Conservation (phyloP, 805 yeast genomes). For the Jamesozyma gamospora region DNA sequence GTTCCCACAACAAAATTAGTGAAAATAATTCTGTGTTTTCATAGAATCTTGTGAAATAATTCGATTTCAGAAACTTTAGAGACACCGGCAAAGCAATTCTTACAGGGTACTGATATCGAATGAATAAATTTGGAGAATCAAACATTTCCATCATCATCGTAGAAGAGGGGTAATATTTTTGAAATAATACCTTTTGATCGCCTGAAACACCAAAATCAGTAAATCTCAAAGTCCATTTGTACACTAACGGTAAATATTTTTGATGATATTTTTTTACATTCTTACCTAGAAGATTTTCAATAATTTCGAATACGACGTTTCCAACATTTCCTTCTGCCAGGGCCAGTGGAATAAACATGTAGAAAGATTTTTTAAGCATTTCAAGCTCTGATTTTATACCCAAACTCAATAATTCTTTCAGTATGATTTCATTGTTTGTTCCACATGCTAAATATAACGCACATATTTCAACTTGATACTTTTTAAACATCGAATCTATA, state of each 20-base stretch:
- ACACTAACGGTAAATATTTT: conserved; percentile 1
- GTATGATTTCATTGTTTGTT: conserved; percentile 3
- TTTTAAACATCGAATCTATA: conserved; percentile 7
- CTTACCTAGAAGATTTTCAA: conserved; percentile 7
- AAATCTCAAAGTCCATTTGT: conserved; percentile 10
- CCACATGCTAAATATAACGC: conserved; percentile 15
- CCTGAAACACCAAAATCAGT: conserved; percentile 12
- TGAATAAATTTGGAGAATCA: not conserved
- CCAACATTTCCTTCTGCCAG: conserved; percentile 8
- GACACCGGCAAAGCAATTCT: conserved; percentile 9
- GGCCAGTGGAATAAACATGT: conserved; percentile 14
- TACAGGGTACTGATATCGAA: conserved; percentile 13
- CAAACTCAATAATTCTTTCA: conserved; percentile 4
- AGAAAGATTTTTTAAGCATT: conserved; percentile 9
- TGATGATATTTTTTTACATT: conserved; percentile 2
- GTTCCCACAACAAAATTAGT: conserved; percentile 11
- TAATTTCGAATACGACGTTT: conserved; percentile 7
- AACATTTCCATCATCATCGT: conserved; percentile 4
- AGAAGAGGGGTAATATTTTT: conserved; percentile 1
- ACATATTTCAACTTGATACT: conserved; percentile 12
- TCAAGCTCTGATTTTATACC: conserved; percentile 6
- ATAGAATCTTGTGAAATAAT: not conserved
- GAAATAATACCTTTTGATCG: conserved; percentile 5
- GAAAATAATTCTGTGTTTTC: conserved; percentile 4
- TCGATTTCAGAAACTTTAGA: conserved; percentile 5